A percentile compares a stretch with the other conserved stretches of the same genome.
These are phyloP conservation scores for Aspergillus pseudotamarii DNA, from an alignment of 2,329 filamentous ascomycete species.

Conservation along the genomic window DNA sequence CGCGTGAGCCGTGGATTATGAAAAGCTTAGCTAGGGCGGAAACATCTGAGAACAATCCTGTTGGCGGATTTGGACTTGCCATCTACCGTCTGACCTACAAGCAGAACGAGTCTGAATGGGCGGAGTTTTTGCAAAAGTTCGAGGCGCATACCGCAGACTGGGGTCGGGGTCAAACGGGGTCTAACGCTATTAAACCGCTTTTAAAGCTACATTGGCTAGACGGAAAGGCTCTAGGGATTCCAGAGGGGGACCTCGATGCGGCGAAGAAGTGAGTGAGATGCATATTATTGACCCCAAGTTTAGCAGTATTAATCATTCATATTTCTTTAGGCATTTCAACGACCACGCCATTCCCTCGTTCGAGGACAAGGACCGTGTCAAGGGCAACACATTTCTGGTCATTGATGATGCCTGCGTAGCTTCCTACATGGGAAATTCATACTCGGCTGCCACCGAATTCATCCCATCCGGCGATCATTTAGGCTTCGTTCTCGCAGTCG, in stretches of 20 bases:
- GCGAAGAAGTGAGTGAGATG: conserved; percentile 7
- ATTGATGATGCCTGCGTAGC: conserved; percentile 19
- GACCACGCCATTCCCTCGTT: not conserved
- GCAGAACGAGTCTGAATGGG: conserved; percentile 26
- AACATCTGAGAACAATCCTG: no score
- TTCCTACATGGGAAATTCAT: conserved; percentile 19
- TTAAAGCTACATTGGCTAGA: conserved; percentile 32
- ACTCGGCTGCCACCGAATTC: conserved; percentile 9
- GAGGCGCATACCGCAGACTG: conserved; percentile 27
- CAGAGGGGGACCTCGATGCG: conserved; percentile 18
- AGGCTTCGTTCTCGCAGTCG: conserved; percentile 28
- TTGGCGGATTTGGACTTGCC: conserved; percentile 15
- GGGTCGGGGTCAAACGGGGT: conserved; percentile 25
- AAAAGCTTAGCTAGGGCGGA: not conserved
- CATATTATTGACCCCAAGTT: no score
- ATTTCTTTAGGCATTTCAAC: conserved; percentile 17
- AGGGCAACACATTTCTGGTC: conserved; percentile 17
- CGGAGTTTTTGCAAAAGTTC: conserved; percentile 21
- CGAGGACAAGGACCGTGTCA: not conserved
- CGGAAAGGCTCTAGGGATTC: conserved; percentile 22
- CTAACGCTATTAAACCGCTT: conserved; percentile 21
- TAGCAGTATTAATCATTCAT: not conserved
- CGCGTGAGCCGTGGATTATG: conserved; percentile 24
- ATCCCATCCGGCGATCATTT: conserved; percentile 22
- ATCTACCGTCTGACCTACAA: conserved; percentile 30